These are phyloP conservation scores for Hypocreales sp. DNA, from an alignment of 2,329 filamentous ascomycete species.

Conservation along the genomic window DNA sequence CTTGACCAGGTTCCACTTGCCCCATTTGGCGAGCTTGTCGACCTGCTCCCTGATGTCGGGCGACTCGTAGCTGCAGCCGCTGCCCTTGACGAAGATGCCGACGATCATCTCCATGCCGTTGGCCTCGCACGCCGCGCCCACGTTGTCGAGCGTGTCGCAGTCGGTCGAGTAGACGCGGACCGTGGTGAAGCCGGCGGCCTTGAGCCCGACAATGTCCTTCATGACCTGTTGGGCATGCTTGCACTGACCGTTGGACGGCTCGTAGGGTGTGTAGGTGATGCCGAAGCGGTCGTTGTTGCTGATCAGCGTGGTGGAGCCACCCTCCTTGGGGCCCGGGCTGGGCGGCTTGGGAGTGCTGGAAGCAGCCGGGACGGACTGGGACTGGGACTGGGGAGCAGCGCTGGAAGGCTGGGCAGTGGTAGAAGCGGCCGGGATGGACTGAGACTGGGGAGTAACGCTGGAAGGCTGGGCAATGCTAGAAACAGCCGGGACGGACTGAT, in stretches of 20 bases:
- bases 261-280: constrained; percentile 71
- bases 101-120: constrained; percentile 66
- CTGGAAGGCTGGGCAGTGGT: not conserved
- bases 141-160: constrained; percentile 64
- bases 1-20: constrained; percentile 58
- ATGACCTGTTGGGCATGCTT: constrained; percentile 44
- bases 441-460: too few species aligned
- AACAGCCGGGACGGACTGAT: too few species aligned
- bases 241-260: constrained; percentile 40
- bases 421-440: not conserved
- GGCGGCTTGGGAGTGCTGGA: constrained; percentile 1
- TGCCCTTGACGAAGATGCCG: constrained; percentile 68
- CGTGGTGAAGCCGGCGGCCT: constrained; percentile 48
- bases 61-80: constrained; percentile 39
- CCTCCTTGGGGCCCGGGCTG: constrained; percentile 1
- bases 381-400: not conserved
- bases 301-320: constrained; percentile 16
- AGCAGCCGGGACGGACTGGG: not conserved
- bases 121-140: constrained; percentile 52
- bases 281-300: constrained; percentile 44
- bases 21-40: constrained; percentile 54
- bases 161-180: constrained; percentile 86
- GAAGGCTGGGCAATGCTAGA: not conserved
- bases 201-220: constrained; percentile 45
- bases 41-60: constrained; percentile 59